Evolutionary conservation across 2,329 filamentous ascomycete species (phyloP).

Genomic region (Allantophomopsis lycopodina): DNA sequence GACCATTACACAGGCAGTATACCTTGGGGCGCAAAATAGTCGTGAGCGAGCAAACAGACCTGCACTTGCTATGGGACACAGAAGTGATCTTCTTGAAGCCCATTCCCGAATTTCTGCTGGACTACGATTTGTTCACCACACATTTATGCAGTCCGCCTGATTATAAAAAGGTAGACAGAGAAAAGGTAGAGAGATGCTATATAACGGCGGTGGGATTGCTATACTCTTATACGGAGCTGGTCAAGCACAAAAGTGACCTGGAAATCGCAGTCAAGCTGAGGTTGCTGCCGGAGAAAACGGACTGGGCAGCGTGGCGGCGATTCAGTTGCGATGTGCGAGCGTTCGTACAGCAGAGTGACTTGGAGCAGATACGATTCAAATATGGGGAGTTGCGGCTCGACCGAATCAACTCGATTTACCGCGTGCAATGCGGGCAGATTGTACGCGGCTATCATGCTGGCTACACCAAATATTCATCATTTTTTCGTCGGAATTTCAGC

Average conservation of each 20-base stretch:
- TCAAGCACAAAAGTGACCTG: slow-evolving; percentile 21
- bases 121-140: slow-evolving; percentile 13
- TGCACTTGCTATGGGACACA: slow-evolving; percentile 20
- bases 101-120: slow-evolving; percentile 15
- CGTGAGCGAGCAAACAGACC: slow-evolving; percentile 14
- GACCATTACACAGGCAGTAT: no score
- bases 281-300: slow-evolving; percentile 12
- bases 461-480: slow-evolving; percentile 11
- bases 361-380: slow-evolving; percentile 15
- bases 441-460: slow-evolving; percentile 5
- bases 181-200: background rate
- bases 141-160: slow-evolving; percentile 2
- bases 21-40: no score
- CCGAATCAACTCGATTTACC: slow-evolving; percentile 15
- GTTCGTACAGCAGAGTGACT: slow-evolving; percentile 5
- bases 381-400: slow-evolving; percentile 21
- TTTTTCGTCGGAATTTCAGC: slow-evolving; percentile 12
- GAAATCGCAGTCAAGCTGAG: slow-evolving; percentile 15
- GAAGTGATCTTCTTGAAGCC: slow-evolving; percentile 18
- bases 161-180: no score
- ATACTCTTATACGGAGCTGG: slow-evolving; percentile 17
- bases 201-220: slow-evolving; percentile 17
- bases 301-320: slow-evolving; percentile 10
- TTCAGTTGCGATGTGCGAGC: slow-evolving; percentile 6
- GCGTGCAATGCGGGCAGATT: slow-evolving; percentile 8